Base-by-base conservation (phyloP, 2,329 filamentous ascomycete genomes). In the Epichloe uncinata region DNA sequence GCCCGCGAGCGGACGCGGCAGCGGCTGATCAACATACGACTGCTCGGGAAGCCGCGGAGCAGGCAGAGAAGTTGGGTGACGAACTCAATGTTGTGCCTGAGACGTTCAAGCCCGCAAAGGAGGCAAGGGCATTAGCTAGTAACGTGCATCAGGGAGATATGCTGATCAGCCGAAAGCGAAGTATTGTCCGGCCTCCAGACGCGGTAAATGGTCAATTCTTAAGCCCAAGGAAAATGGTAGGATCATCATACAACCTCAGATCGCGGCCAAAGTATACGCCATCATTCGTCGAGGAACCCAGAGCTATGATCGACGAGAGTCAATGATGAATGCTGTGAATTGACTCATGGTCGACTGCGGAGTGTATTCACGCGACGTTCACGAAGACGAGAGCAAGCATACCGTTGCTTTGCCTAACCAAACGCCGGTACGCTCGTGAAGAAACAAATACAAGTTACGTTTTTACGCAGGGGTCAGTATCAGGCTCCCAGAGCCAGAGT, bases 61-160 rank as follows among this genome's bases (percentile, higher is more conserved):
- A 84, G 57, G 89, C 91, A 15, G 81, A 85, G 60, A 76, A 82
- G 44, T 74, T 77, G 11, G 90, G 89, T 0, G 89, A 97, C 61
- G 91, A 95, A 56, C 77, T 96, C 50, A 95, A 95, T 57, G 78
- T 96, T 46, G 80, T 94, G 9, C 85, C 90, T 0, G 87, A 95
- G 63, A 89, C 87, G 0, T 96, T 96, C 69, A 78, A 77, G 50
- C 74, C 73, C 0, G 77, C 78, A 3, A 66, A 73, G 5, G 73
- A 81, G 47, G 78, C 77, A 8, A 66, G 65, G 34, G 59, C 62
- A 54, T 61, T 54, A 3, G 54, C 53, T 12, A 63, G 58, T 53
- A 63, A 64, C 50, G 56, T 57, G 13, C 54, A 55, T 49, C 61
- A 60, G 37, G 53, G 48, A 13, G 49, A 47, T 53, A 48, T 56